Percentiles rank a stretch among this genome's conserved stretches.
Evolutionary conservation across 2,329 filamentous ascomycete species (phyloP).

Genomic region (Claviceps spartinae): DNA sequence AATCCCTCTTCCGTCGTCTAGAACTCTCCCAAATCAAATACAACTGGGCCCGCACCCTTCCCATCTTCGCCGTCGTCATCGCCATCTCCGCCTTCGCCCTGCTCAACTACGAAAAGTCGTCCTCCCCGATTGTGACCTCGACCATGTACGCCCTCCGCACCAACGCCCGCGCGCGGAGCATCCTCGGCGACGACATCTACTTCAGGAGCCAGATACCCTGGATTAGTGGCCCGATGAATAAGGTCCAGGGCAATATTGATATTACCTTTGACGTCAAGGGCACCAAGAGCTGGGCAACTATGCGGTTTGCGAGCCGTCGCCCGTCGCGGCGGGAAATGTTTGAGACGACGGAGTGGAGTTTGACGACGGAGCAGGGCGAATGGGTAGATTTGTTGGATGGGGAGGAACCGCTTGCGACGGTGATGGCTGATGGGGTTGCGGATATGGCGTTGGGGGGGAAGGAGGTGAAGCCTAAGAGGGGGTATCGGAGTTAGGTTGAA

Average conservation of each 20-base stretch:
- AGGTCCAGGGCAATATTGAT: constrained; percentile 81
- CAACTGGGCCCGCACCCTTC: constrained; percentile 60
- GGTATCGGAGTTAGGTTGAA: constrained; percentile 37
- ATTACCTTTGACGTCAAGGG: constrained; percentile 80
- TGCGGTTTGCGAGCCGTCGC: constrained; percentile 69
- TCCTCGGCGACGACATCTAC: constrained; percentile 78
- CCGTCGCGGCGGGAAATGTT: constrained; percentile 50
- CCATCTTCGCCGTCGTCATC: constrained; percentile 65
- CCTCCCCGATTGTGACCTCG: constrained; percentile 72
- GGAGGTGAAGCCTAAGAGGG: constrained; percentile 22
- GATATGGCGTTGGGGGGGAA: constrained; percentile 18
- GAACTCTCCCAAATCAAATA: constrained; percentile 32
- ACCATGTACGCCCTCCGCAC: constrained; percentile 88
- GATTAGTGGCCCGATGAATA: constrained; percentile 82
- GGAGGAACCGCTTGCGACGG: constrained; percentile 49
- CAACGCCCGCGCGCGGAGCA: constrained; percentile 56
- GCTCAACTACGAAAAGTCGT: constrained; percentile 98
- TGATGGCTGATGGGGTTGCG: constrained; percentile 23
- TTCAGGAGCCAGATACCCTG: constrained; percentile 68
- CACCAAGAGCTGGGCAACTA: constrained; percentile 52
- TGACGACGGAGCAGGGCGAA: constrained; percentile 49
- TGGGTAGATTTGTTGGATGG: constrained; percentile 62
- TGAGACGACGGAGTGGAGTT: constrained; percentile 80
- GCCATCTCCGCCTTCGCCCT: constrained; percentile 65
- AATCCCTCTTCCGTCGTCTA: constrained; percentile 6